These are phyloP conservation scores for Elsinoe necatrix DNA, from an alignment of 2,329 filamentous ascomycete genomes.

Conservation along the genomic window DNA sequence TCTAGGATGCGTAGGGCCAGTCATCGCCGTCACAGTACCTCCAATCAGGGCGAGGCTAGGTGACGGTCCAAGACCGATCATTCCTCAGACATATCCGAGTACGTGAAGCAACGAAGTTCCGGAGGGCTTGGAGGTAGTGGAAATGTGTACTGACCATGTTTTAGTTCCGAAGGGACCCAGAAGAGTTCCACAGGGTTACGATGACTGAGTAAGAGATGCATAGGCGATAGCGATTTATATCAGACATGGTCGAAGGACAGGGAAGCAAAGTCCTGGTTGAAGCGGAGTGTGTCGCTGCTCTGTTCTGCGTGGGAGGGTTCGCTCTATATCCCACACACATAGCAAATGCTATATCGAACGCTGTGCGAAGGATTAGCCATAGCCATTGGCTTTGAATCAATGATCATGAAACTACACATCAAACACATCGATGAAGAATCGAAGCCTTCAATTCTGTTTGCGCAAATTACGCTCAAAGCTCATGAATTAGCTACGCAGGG, in stretches of 20 bases:
- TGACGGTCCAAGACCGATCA: slow-evolving; percentile 59
- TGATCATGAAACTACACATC: background rate
- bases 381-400: background rate
- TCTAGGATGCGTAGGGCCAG: slow-evolving; percentile 64
- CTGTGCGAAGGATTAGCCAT: background rate
- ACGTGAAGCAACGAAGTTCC: slow-evolving; percentile 37
- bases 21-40: slow-evolving; percentile 61
- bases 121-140: background rate
- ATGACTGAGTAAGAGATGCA: slow-evolving; percentile 31
- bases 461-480: background rate
- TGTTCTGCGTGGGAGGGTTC: no score
- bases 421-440: no score
- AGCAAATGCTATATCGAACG: no score
- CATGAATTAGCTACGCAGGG: no score
- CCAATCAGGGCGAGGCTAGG: slow-evolving; percentile 65
- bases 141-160: background rate
- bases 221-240: background rate
- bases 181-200: slow-evolving; percentile 38
- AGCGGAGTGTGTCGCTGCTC: no score
- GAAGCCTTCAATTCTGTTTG: background rate
- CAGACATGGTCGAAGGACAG: background rate
- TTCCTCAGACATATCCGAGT: slow-evolving; percentile 92
- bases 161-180: slow-evolving; percentile 41
- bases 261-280: no score
- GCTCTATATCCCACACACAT: no score